Conservation (phyloP, 768 basidiomycete species). For the Coprinopsis strossmayeri region DNA sequence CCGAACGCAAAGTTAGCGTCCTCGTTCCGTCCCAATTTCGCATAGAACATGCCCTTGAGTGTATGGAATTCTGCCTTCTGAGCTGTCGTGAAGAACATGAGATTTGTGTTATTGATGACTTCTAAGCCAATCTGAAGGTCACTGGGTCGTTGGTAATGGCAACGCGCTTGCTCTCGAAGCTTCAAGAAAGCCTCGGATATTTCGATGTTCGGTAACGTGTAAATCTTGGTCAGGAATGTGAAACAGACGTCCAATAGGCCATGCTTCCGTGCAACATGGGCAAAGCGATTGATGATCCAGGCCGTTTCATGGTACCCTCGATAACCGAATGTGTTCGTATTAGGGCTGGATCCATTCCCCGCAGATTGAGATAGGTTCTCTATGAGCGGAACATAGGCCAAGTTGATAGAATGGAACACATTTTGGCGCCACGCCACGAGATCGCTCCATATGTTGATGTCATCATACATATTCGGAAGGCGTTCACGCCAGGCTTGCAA, state of each 20-base stretch:
- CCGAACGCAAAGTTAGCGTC: constrained; percentile 91
- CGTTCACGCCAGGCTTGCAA: constrained; percentile 97
- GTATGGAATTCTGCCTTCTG: constrained; percentile 99
- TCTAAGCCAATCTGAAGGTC: constrained; percentile 93
- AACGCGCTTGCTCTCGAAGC: constrained; percentile 95
- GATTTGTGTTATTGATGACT: constrained; percentile 98
- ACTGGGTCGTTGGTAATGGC: constrained; percentile 93
- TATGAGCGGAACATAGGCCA: constrained; percentile 91
- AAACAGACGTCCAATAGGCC: constrained; percentile 95
- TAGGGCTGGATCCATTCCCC: constrained; percentile 43
- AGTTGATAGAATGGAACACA: constrained; percentile 95
- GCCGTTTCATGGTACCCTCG: constrained; percentile 98
- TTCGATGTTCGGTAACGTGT: constrained; percentile 98
- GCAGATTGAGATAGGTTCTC: constrained; percentile 41
- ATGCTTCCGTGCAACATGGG: constrained; percentile 96
- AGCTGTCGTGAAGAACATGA: constrained; percentile 90
- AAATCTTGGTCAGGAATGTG: constrained; percentile 92
- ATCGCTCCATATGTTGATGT: constrained; percentile 98
- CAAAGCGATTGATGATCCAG: constrained; percentile 99
- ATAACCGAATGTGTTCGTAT: constrained; percentile 81
- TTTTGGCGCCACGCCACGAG: constrained; percentile 99
- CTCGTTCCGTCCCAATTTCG: constrained; percentile 75
- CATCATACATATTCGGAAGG: constrained; percentile 91
- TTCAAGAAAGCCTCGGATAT: constrained; percentile 99
- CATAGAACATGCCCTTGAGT: constrained; percentile 97